phyloP scores from a whole-genome alignment of 176 grass and related monocot genomes.

The Bonia amplexicaulis region DNA sequence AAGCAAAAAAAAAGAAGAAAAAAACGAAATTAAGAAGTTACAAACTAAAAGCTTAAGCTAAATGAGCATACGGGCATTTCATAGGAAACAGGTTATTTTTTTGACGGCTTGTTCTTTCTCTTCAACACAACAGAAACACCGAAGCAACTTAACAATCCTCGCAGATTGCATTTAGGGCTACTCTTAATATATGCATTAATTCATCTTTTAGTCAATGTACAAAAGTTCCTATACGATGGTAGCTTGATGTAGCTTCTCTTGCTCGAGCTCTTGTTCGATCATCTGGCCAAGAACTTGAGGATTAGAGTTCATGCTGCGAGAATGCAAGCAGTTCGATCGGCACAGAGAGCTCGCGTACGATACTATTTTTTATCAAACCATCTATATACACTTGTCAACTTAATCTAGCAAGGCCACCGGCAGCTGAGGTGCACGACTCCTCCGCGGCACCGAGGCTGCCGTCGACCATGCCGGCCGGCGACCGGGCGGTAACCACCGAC shows the following conservation, averaged over 20 bases:
- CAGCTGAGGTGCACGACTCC: conserved; percentile 75
- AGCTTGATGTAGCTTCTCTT: not conserved
- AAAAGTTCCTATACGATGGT: not conserved
- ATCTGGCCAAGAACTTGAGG: not conserved
- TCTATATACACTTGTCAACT: not conserved
- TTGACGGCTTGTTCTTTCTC: not conserved
- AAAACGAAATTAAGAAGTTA: too few species aligned
- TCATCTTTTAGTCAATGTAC: not conserved
- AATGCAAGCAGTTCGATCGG: not conserved
- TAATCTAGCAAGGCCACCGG: conserved; percentile 59
- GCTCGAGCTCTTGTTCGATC: not conserved
- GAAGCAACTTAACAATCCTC: not conserved
- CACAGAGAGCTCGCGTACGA: not conserved
- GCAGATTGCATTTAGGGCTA: not conserved
- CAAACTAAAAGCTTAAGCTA: too few species aligned
- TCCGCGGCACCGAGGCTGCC: not conserved
- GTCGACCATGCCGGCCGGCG: not conserved
- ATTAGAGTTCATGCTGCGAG: not conserved
- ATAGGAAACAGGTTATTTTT: not conserved
- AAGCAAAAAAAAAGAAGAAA: too few species aligned
- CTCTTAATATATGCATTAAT: not conserved
- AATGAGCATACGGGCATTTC: too few species aligned
- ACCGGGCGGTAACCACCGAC: not conserved
- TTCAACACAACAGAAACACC: not conserved
- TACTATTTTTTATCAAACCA: not conserved